Base-by-base conservation (phyloP, 1,139 yeast species). In the Magnusiomyces sp. region DNA sequence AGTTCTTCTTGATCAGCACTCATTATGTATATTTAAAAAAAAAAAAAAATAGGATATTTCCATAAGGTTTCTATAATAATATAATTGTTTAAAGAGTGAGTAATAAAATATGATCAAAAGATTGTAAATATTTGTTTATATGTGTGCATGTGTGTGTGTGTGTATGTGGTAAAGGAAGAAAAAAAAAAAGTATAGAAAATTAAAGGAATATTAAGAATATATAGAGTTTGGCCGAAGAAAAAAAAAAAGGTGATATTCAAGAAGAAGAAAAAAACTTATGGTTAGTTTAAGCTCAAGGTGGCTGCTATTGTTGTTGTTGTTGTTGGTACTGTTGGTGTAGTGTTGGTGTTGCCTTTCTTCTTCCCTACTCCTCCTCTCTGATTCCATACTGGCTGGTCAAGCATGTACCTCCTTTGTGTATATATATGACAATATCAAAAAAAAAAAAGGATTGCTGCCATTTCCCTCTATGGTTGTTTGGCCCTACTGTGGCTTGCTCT, bases 1-100 rank as follows among this genome's bases (percentile, higher is more conserved):
- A 51, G 47, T 33, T 51, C 53, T n/a, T 46, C 46, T 20, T 51
- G 43, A 17, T 32, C 48, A 11, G 41, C 40, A 7, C 49, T 45
- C 13, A 37, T 31, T 17, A 17, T 39, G 11, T 13, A 10, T n/a
- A 17, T 10, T n/a, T 19, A 34, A 23, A 37, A 13, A 36, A 37
- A 27, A 11, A 36, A 2, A 36, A 10, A 19, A 36, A 27, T 14
- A 45, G 14, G 39, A 3, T 16, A 33, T 44, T 20, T 13, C 34
- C 13, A 31, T 7, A 19, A 34, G 14, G 16, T 13, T 5, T 34
- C 5, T 19, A 13, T 32, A 6, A 31, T 16, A 13, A 17, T 14
- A 13, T 9, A 31, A 19, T 14, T n/a, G 27, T 19, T 17, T 33
- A 16, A 19, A 34, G 14, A 17, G 29, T 5, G 31, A 11, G 39